Base-by-base conservation (phyloP, 2,329 filamentous ascomycete species). In the Colletotrichum lentis region DNA sequence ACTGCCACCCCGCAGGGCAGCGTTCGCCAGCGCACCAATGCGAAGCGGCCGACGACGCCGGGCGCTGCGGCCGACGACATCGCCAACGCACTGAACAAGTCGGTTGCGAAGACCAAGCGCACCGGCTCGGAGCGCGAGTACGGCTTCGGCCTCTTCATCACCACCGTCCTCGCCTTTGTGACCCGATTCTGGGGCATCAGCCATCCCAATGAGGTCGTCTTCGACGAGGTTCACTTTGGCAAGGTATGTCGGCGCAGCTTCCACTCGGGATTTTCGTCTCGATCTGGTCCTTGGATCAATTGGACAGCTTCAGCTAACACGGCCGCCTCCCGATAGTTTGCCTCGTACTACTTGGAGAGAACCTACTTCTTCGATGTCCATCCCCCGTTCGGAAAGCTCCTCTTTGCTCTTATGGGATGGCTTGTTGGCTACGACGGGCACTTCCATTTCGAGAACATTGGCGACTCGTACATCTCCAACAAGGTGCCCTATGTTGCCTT, bases 311-410 rank as follows among this genome's bases (percentile, higher is more conserved):
- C 60, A 27, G 50, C 70, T 73, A 62, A 71, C 73, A 10, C 18
- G 62, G 22, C 3, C 72, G 5, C 24, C 66, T 27, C 73, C 11
- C 37, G 52, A n/a, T 73, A 91, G 89, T 91, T 91, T 76, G 89
- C 89, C 64, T 91, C 89, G 11, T 91, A 89, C 77, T 99, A 99
- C 79, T 90, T 99, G 74, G 91, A 97, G 82, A 91, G 94, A 75
- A 97, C 94, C 70, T 99, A 98, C 84, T 99, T 99, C 86, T 99
- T 99, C 89, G 96, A 99, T 83, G 96, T 99, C 63, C 96, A 99
- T 80, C 96, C 96, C 73, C 96, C 96, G 18, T 96, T 99, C 75
- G 96, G 93, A 80, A 99, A 99, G 85, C 93, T 99, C 69, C 90
- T 99, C 58, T 98, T 98, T 78, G 96, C 94, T 73, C 88, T 97